Evolutionary conservation across 2,329 filamentous ascomycete species (phyloP), one percentile per base, ranked within the genome.

Genomic region (Cyphellophora attinorum): DNA sequence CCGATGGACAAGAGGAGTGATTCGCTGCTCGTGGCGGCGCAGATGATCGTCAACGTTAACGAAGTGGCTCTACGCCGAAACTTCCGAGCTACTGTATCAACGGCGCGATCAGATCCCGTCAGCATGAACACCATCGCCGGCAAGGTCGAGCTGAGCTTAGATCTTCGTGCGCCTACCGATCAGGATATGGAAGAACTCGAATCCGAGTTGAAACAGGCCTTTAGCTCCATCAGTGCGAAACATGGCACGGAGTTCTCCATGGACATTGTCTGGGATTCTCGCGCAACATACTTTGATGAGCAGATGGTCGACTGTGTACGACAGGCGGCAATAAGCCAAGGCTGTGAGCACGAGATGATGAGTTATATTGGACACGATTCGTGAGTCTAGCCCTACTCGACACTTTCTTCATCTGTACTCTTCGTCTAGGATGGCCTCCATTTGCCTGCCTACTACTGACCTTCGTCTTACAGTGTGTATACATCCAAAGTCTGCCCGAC

Each of bases 31-130:
- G 41, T 34, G 12, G 39, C 41, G 11, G 27, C 41, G n/a, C 39
- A 42, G 17, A 21, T 44, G 11, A 30, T 44, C 23, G 13, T 21
- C 13, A 36, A 39, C 16, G 30, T 42, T 17, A 38, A 42, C 27
- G 40, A 31, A 30, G 19, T 40, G 18, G 40, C 40, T 3, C 38
- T 37, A 31, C 37, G 35, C 3, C 31, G 41, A 27, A 39, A 44
- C 23, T 50, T 50, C n/a, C 44, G 41, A 17, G 51, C 45, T 5
- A 55, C 52, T 6, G 46, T 52, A n/a, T 30, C 34, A 12, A 30
- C 29, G 15, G 40, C 48, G 19, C 43, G 45, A 16, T 44, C 44
- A 3, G 28, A 29, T 2, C 41, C 46, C 1, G 41, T 43, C 19
- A 39, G 37, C 23, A 44, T 38, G 12, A 44, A 44, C 27, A 44